Base-by-base conservation (phyloP, 2,329 filamentous ascomycete species). In the Pleoardoris graminearum region DNA sequence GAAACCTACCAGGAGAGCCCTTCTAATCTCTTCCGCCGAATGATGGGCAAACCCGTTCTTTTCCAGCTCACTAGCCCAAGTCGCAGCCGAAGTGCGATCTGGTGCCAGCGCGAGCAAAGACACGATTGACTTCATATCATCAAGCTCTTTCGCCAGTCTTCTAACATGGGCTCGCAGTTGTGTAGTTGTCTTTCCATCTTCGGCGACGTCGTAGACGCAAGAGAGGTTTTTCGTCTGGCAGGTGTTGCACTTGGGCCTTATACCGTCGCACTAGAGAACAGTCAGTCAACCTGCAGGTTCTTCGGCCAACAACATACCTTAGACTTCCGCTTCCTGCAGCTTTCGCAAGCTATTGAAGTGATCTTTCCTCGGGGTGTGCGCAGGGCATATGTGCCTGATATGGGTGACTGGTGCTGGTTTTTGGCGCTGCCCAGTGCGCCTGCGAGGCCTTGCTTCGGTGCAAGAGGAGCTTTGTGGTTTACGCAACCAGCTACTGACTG, bases 321-420 rank as follows among this genome's bases (percentile, higher is more conserved):
- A 30, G 70, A 73, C 47, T 74, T 74, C 17, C 71, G 66, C 50
- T 73, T 74, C 54, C 70, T 62, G 49, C 71, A 74, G 44, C 70
- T 72, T 45, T 73, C 71, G 51, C 71, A 74, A 16, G 71, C 71
- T 59, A 74, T 74, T 5, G 71, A 72, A 11, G 71, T 74, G 43
- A 74, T 74, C 48, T 72, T 72, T 22, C 69, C 69, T n/a, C 69
- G 65, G 22, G 69, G 69, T 8, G 69, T 72, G 25, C 69, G 68
- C 33, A 72, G 51, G 17, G 69, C 69, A 53, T 72, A 72, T 7
- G 68, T 71, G 30, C 69, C 69, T 19, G 69, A 62, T 38, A 72
- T 72, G 23, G 69, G 69, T 27, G 69, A 72, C 44, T 69, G 66
- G 39, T 71, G 63, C 50, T 71, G 68, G 25, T 61, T 61, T 52